These are phyloP conservation scores for Sugiyamaella qingdaonensis DNA, from an alignment of 805 yeast genomes.

Conservation along the genomic window DNA sequence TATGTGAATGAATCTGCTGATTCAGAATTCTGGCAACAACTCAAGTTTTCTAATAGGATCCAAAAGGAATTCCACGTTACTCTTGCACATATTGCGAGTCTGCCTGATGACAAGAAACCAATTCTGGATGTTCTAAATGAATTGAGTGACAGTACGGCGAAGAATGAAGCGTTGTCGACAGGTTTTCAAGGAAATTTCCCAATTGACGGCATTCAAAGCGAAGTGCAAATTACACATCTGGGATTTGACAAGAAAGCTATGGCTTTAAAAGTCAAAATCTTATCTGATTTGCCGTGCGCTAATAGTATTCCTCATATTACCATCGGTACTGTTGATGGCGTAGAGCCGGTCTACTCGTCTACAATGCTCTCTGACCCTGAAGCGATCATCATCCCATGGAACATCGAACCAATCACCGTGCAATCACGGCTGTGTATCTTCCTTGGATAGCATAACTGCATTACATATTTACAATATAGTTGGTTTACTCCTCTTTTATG, in stretches of 20 bases:
- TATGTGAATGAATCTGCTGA: slow-evolving; percentile 9
- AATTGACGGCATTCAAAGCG: slow-evolving; percentile 9
- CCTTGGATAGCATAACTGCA: neutral
- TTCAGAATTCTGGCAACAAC: slow-evolving; percentile 12
- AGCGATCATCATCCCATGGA: slow-evolving; percentile 15
- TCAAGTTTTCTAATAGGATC: slow-evolving; percentile 12
- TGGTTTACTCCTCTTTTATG: slow-evolving; percentile 11
- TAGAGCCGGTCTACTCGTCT: slow-evolving; percentile 54
- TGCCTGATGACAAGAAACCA: slow-evolving; percentile 1
- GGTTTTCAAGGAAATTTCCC: neutral
- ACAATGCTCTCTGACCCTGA: slow-evolving; percentile 24
- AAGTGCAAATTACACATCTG: slow-evolving; percentile 41
- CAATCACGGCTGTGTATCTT: slow-evolving; percentile 16
- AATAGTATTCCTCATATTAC: slow-evolving; percentile 66
- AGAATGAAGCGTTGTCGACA: neutral
- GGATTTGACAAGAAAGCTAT: slow-evolving; percentile 50
- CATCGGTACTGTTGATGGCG: slow-evolving; percentile 51
- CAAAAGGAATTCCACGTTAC: slow-evolving; percentile 33
- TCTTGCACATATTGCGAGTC: slow-evolving; percentile 25
- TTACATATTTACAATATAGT: neutral
- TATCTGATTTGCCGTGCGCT: slow-evolving; percentile 28
- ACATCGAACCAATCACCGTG: slow-evolving; percentile 18
- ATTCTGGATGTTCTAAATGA: neutral
- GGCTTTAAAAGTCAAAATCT: slow-evolving; percentile 48
- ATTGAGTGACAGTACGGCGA: neutral